Base-by-base conservation (phyloP, 2,329 filamentous ascomycete genomes). In the Fusarium sp. region DNA sequence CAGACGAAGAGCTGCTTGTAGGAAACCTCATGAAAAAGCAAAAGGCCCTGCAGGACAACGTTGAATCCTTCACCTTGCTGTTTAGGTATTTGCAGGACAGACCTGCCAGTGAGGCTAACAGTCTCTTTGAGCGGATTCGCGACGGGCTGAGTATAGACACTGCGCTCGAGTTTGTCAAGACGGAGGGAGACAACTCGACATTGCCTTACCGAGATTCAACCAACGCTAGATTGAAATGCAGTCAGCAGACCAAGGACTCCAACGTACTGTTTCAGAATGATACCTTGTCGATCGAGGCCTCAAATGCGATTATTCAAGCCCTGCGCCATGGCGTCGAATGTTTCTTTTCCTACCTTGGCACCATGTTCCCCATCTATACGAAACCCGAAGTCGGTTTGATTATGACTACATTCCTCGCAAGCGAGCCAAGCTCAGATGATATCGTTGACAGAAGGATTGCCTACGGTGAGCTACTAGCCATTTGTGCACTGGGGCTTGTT, bases 1-100 rank as follows among this genome's bases (percentile, higher is more conserved):
- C 3, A 1, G 9, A 1, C 1, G 30, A 42, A 5, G 11, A 4
- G 0, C 16, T 15, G 2, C 14, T 7, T 0, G 0, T 5, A 0
- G 32, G 30, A 1, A 0, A 8, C 4, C 12, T 53, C 1, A 2
- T 53, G 1, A 25, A 10, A 2, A 27, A 25, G 0, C 55, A 42
- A 25, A 6, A 53, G 0, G 11, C 16, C 16, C 6, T 58, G 16
- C 32, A 58, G 5, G 55, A 42, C 0, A 53, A 53, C 1, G 20
- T 58, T 0, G 46, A 58, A 1, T 53, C 55, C 1, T 53, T 57
- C 6, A 1, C 1, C 4, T 16, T 16, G 11, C 5, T 52, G 30
- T 57, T 29, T 16, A 46, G 45, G 1, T 52, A 42, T 2, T 6
- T 57, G 0, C 54, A 57, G 16, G 45, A 57, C 0, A 32, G n/a